Conservation (phyloP, 169 alveolate species). For the Plasmodium inui region DNA sequence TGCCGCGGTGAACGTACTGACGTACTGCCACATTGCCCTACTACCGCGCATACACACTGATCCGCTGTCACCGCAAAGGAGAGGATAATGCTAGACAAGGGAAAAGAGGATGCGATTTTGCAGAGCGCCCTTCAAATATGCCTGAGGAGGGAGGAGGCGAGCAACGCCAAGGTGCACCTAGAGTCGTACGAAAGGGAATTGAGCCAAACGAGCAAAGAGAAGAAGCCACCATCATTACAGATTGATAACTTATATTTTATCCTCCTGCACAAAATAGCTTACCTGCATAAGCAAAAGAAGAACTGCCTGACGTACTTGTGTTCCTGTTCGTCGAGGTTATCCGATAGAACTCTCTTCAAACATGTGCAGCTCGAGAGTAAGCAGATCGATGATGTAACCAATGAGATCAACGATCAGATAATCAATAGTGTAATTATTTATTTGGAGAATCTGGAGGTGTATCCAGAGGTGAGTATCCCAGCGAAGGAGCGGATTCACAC, state of each 20-base stretch:
- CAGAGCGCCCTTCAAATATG: conserved; percentile 65
- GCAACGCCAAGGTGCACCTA: conserved; percentile 12
- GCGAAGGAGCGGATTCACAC: conserved; percentile 17
- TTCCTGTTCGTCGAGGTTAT: conserved; percentile 24
- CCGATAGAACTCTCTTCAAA: conserved; percentile 30
- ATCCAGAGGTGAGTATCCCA: conserved; percentile 51
- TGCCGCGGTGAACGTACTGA: background rate
- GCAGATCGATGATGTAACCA: background rate
- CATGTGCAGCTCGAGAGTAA: conserved; percentile 15
- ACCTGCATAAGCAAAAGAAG: conserved; percentile 54
- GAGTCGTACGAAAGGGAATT: conserved; percentile 69
- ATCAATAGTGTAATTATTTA: conserved; percentile 25
- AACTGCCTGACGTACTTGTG: conserved; percentile 63
- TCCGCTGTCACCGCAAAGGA: background rate
- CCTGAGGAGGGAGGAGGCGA: conserved; percentile 35
- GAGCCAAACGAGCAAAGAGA: conserved; percentile 26
- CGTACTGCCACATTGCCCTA: background rate
- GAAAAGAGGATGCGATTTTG: conserved; percentile 25
- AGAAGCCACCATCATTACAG: background rate
- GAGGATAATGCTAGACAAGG: conserved; percentile 24
- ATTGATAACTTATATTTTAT: conserved; percentile 55
- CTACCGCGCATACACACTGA: background rate
- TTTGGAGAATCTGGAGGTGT: conserved; percentile 61
- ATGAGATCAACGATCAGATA: conserved; percentile 49
- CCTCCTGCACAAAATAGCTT: conserved; percentile 46